Percentiles rank a stretch among this genome's conserved stretches.
Evolutionary conservation across 208 protist species (phyloP).

Genomic region (Naegleria gruberi): DNA sequence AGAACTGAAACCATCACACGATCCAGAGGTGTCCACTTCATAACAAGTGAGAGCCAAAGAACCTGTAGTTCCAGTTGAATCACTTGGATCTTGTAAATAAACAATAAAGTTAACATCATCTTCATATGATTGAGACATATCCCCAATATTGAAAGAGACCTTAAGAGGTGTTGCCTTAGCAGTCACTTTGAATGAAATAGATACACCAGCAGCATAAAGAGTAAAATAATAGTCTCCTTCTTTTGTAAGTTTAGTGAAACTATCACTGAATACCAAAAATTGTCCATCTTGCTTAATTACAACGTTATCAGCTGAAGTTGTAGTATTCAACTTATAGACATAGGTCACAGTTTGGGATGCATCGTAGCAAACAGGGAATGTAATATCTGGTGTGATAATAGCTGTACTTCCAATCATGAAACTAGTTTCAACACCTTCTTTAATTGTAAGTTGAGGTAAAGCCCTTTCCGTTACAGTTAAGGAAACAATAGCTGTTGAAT

Average conservation of each 20-base stretch:
- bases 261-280: neutral
- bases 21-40: neutral
- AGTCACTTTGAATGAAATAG: neutral
- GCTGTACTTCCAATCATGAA: neutral
- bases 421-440: neutral
- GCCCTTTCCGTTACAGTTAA: neutral
- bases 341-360: neutral
- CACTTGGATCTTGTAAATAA: neutral
- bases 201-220: neutral
- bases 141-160: neutral
- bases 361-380: neutral
- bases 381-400: neutral
- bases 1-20: no score
- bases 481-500: neutral
- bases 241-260: neutral
- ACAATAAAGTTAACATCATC: neutral
- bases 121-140: neutral
- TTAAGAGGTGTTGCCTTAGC: neutral
- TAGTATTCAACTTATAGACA: neutral
- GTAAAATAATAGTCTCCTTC: neutral
- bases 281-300: neutral
- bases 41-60: neutral
- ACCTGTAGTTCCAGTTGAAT: neutral
- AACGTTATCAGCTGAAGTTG: neutral
- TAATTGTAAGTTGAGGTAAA: neutral